Evolutionary conservation across 1,284 basidiomycete genomes (phyloP).

Genomic region (Cutaneotrichosporon daszewskae): DNA sequence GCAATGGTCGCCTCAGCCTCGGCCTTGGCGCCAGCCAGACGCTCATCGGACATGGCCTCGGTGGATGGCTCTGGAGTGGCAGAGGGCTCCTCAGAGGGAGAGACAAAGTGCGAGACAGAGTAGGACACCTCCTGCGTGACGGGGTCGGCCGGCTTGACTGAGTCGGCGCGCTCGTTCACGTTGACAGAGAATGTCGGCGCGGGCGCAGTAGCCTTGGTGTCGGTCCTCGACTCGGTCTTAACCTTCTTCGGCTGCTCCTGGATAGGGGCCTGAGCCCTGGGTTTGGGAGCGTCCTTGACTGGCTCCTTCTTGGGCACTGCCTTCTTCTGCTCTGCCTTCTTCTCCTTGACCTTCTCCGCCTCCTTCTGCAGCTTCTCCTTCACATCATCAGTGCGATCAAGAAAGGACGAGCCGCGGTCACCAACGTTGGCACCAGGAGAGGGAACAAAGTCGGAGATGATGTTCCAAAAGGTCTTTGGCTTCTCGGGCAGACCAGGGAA

Average conservation of each 20-base stretch:
- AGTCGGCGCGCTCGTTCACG: too few species aligned
- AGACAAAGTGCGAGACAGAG: too few species aligned
- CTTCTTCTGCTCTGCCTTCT: conserved; percentile 3
- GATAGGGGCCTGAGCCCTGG: conserved; percentile 4
- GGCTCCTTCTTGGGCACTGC: conserved; percentile 13
- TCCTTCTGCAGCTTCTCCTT: conserved; percentile 1
- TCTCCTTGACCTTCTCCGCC: conserved; percentile 5
- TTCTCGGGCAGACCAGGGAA: conserved; percentile 25
- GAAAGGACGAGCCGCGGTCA: conserved; percentile 4
- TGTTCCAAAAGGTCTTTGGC: conserved; percentile 32
- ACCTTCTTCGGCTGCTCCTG: neutral
- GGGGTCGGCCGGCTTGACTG: too few species aligned
- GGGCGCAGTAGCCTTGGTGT: neutral
- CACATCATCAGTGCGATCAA: too few species aligned
- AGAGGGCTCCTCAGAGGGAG: too few species aligned
- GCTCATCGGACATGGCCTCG: too few species aligned
- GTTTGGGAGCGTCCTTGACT: conserved; percentile 1
- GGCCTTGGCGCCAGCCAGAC: neutral
- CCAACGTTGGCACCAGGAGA: conserved; percentile 13
- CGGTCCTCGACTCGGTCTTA: conserved; percentile 2
- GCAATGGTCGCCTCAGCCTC: conserved; percentile 1
- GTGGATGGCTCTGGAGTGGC: too few species aligned
- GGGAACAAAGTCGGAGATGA: conserved; percentile 35
- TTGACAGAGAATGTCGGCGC: too few species aligned
- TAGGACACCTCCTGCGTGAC: too few species aligned